phyloP scores from a whole-genome alignment of 2,329 filamentous ascomycete genomes.

The Aspergillus ochraceoroseus region DNA sequence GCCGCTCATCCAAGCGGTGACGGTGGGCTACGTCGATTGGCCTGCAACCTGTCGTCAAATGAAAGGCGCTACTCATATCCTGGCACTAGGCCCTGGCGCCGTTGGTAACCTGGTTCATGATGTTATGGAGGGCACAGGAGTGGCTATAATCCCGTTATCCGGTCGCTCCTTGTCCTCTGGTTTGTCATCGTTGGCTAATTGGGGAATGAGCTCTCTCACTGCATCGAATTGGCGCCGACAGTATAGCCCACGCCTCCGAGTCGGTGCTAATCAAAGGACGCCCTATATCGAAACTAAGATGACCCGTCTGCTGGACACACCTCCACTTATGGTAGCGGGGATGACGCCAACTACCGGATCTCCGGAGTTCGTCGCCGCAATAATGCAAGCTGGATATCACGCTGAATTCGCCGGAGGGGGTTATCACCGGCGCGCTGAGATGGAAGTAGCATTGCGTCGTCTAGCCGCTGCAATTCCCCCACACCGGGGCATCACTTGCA shows the following conservation, averaged over 20 bases:
- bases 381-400: conserved; percentile 9
- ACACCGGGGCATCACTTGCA: conserved; percentile 81
- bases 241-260: not conserved
- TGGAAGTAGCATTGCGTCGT: conserved; percentile 1
- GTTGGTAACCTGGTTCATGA: not conserved
- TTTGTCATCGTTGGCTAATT: not conserved
- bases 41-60: not conserved
- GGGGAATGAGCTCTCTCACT: not conserved
- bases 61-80: not conserved
- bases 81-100: conserved; percentile 1
- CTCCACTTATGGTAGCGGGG: conserved; percentile 9
- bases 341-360: conserved; percentile 11
- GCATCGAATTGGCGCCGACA: not conserved
- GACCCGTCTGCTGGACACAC: conserved; percentile 1
- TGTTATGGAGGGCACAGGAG: not conserved
- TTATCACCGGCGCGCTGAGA: not conserved
- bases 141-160: not conserved
- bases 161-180: not conserved
- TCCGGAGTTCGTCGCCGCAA: conserved; percentile 4
- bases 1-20: not conserved
- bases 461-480: conserved; percentile 60
- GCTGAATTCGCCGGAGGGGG: conserved; percentile 9
- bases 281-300: conserved; percentile 2
- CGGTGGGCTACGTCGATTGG: not conserved
- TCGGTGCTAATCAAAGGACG: not conserved